A percentile compares a stretch with the other conserved stretches of the same genome.
These are phyloP conservation scores for Chlamydomonas incerta DNA, from an alignment of 139 green algal species.

Conservation along the genomic window DNA sequence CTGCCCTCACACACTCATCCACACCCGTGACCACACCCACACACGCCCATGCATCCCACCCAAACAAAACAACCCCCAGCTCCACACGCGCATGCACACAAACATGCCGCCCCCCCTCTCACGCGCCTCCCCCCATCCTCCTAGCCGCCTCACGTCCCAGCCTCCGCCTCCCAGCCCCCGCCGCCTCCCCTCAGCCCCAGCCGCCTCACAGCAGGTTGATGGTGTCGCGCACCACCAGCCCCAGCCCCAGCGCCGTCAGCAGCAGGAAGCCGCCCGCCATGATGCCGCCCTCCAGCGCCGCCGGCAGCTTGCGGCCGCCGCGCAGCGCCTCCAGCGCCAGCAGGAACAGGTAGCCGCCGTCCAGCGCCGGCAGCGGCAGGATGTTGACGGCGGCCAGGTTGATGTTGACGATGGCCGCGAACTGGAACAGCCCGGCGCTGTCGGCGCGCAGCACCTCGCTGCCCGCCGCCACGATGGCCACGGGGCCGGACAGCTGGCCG, in stretches of 20 bases:
- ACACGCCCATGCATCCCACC: too few relatives aligned
- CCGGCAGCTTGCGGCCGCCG: conserved; percentile 88
- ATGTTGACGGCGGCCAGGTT: conserved; percentile 98
- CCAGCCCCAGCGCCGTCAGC: conserved; percentile 83
- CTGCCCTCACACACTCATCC: too few relatives aligned
- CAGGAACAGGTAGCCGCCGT: conserved; percentile 95
- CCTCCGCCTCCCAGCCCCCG: too few relatives aligned
- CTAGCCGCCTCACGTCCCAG: too few relatives aligned
- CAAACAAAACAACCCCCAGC: too few relatives aligned
- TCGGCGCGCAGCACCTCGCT: conserved; percentile 80
- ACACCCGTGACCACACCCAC: too few relatives aligned
- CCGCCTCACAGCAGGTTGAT: conserved; percentile 73
- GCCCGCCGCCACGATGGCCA: conserved; percentile 95
- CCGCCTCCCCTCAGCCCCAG: not conserved
- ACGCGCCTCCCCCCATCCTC: too few relatives aligned
- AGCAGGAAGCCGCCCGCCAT: conserved; percentile 91
- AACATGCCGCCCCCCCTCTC: too few relatives aligned
- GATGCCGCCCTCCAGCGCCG: conserved; percentile 85
- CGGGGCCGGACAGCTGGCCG: conserved; percentile 82
- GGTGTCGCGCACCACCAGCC: conserved; percentile 89
- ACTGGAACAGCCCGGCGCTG: conserved; percentile 86
- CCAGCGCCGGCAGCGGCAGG: conserved; percentile 94
- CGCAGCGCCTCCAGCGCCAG: conserved; percentile 87
- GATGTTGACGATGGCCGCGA: conserved; percentile 97
- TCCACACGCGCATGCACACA: too few relatives aligned